Percentiles rank a stretch among this genome's conserved stretches.
These are phyloP conservation scores for Wickerhamomyces chambardii DNA, from an alignment of 805 yeast genomes.

Conservation along the genomic window DNA sequence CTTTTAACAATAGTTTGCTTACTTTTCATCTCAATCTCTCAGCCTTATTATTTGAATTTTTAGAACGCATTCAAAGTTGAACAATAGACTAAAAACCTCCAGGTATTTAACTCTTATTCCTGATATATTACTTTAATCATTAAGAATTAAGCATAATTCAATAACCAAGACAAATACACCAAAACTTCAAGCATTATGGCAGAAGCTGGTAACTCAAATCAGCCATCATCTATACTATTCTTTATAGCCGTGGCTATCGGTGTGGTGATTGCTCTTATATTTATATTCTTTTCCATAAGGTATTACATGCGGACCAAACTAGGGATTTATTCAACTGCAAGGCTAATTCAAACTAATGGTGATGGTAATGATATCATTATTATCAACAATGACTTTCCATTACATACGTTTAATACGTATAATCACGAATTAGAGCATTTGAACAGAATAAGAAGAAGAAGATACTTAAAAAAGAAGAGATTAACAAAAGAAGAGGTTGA, in stretches of 20 bases:
- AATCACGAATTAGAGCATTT: conserved; percentile 8
- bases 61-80: too few species aligned
- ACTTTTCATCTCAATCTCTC: too few species aligned
- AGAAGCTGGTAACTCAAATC: conserved; percentile 1
- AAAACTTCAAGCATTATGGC: not conserved
- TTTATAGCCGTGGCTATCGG: conserved; percentile 59
- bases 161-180: too few species aligned
- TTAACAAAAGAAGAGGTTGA: conserved; percentile 51
- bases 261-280: conserved; percentile 42
- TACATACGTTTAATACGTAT: conserved; percentile 13
- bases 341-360: conserved; percentile 9
- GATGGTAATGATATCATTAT: conserved; percentile 7
- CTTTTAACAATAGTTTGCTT: too few species aligned
- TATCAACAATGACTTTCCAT: conserved; percentile 14
- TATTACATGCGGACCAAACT: conserved; percentile 48
- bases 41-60: too few species aligned
- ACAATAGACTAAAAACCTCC: too few species aligned
- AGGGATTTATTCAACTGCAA: conserved; percentile 33
- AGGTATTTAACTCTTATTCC: too few species aligned
- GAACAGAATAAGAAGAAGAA: conserved; percentile 27
- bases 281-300: conserved; percentile 50
- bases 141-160: too few species aligned
- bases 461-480: conserved; percentile 39
- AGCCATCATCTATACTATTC: conserved; percentile 56
- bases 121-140: too few species aligned